phyloP scores from a whole-genome alignment of 2,329 filamentous ascomycete genomes.

The Trichoderma atroviride region DNA sequence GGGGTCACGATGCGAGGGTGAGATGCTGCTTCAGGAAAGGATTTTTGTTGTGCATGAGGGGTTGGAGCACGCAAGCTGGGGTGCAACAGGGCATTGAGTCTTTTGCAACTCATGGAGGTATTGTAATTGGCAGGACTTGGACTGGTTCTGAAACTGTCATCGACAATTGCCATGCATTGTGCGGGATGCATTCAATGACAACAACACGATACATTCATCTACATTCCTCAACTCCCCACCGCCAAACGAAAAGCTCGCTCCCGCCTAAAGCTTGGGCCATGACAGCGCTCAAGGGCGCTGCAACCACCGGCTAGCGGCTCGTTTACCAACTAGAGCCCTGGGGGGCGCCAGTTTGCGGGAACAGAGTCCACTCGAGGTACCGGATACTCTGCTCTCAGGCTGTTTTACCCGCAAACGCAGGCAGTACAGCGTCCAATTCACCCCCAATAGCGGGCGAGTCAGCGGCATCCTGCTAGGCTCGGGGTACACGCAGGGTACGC shows the following conservation, averaged over 20 bases:
- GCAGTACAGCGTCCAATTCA: not conserved
- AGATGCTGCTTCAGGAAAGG: not conserved
- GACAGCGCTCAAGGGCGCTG: not conserved
- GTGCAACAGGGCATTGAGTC: not conserved
- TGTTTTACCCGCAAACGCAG: not conserved
- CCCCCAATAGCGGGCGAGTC: not conserved
- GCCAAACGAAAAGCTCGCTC: not conserved
- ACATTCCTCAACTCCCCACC: not conserved
- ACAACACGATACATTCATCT: not conserved
- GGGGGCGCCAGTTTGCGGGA: not conserved
- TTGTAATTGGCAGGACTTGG: not conserved
- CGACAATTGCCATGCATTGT: too few relatives aligned
- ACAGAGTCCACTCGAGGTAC: not conserved
- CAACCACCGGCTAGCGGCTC: not conserved
- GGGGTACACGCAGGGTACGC: constrained; percentile 3
- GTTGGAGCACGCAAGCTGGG: not conserved
- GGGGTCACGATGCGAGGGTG: not conserved
- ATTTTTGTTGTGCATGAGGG: not conserved
- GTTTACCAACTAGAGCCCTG: not conserved
- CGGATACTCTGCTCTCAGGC: not conserved
- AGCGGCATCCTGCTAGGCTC: not conserved
- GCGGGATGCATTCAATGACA: too few relatives aligned
- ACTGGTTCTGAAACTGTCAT: too few relatives aligned
- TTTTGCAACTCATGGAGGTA: not conserved
- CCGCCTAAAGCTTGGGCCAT: not conserved